A percentile compares a stretch with the other conserved stretches of the same genome.
phyloP scores from a whole-genome alignment of 83 land plant species.

The Picea abies region DNA sequence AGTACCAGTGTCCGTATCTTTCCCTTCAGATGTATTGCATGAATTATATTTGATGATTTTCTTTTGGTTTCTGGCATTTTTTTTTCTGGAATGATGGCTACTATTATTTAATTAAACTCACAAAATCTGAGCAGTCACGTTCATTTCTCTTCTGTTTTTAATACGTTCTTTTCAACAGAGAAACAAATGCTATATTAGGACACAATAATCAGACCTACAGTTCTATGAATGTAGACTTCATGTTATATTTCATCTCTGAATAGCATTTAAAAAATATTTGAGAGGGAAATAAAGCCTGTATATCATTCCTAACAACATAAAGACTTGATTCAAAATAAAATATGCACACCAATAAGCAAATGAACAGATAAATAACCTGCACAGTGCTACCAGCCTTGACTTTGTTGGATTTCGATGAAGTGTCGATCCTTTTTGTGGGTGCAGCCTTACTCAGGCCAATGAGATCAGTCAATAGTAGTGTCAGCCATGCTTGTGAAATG shows the following conservation, averaged over 20 bases:
- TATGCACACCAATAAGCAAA: neutral
- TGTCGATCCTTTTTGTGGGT: conserved; percentile 30
- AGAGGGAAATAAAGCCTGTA: neutral
- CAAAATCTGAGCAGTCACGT: neutral
- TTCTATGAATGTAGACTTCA: neutral
- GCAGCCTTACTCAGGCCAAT: conserved; percentile 43
- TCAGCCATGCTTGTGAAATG: conserved; percentile 92
- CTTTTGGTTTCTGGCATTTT: neutral
- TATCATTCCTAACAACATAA: neutral
- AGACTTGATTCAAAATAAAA: neutral
- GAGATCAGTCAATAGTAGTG: conserved; percentile 67
- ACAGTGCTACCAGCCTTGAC: conserved; percentile 50
- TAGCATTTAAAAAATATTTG: neutral
- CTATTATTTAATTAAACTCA: neutral
- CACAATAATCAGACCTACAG: neutral
- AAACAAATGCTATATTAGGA: neutral
- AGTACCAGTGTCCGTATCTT: neutral
- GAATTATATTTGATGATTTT: neutral
- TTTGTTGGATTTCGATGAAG: conserved; percentile 47
- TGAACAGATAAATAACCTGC: conserved; percentile 31
- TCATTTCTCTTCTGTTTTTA: neutral
- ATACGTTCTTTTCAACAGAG: neutral
- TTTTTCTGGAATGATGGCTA: neutral
- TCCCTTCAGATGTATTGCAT: neutral
- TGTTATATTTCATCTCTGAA: neutral